phyloP scores from a whole-genome alignment of 2,329 filamentous ascomycete genomes.

The Cytospora chrysosperma region DNA sequence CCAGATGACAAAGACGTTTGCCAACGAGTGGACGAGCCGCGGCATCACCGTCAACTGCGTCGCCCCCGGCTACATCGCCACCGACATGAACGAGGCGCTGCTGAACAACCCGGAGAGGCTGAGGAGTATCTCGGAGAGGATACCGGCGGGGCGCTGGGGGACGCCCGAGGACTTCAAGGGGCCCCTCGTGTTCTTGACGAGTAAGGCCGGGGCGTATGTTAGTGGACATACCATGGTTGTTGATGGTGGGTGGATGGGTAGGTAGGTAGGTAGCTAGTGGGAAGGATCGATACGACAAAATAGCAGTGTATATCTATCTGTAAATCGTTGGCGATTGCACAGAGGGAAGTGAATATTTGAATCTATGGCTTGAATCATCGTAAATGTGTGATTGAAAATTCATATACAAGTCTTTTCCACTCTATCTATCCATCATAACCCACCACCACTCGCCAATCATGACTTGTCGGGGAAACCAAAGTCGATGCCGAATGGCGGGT shows the following conservation, averaged over 20 bases:
- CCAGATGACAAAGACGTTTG: slow-evolving; percentile 80
- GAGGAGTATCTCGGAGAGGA: slow-evolving; percentile 72
- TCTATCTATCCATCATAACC: not conserved
- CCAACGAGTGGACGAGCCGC: slow-evolving; percentile 80
- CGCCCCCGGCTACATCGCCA: slow-evolving; percentile 85
- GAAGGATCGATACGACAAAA: too few relatives aligned
- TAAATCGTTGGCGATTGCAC: too few relatives aligned
- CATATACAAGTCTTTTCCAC: not conserved
- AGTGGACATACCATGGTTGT: slow-evolving; percentile 80
- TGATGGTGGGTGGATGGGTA: slow-evolving; percentile 91
- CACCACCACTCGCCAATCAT: not conserved
- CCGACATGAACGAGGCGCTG: slow-evolving; percentile 90
- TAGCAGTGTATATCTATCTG: not conserved
- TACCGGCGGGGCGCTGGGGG: slow-evolving; percentile 84
- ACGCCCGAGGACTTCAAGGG: slow-evolving; percentile 86
- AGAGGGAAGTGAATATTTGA: too few relatives aligned
- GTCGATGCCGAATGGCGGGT: slow-evolving; percentile 66
- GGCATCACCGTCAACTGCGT: slow-evolving; percentile 86
- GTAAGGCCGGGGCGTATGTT: slow-evolving; percentile 75
- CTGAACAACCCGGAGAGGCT: slow-evolving; percentile 69
- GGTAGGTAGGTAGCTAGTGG: slow-evolving; percentile 56
- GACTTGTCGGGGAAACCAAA: slow-evolving; percentile 72
- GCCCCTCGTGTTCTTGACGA: slow-evolving; percentile 73
- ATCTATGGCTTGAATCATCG: not conserved
- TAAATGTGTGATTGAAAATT: not conserved